Percentiles rank a stretch among this genome's conserved stretches.
Evolutionary conservation across 2,329 filamentous ascomycete species (phyloP).

Genomic region (Nemania abortiva): DNA sequence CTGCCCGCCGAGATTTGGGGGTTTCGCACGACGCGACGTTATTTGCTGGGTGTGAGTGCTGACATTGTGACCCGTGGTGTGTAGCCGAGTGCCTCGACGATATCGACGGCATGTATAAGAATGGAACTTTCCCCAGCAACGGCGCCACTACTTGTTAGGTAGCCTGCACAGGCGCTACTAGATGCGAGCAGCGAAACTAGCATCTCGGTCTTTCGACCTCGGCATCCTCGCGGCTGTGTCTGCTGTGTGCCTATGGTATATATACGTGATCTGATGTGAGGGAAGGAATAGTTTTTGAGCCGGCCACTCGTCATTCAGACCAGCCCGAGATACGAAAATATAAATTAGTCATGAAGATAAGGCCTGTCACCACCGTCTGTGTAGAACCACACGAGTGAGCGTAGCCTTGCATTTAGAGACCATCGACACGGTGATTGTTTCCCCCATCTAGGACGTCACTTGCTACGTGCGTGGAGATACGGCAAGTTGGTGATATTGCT

Average conservation of each 20-base stretch:
- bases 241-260: no score
- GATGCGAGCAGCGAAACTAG: not conserved
- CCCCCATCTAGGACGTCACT: no score
- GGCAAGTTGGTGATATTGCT: not conserved
- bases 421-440: no score
- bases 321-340: no score
- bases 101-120: slow-evolving; percentile 56
- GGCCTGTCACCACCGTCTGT: no score
- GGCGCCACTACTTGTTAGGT: slow-evolving; percentile 51
- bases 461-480: no score
- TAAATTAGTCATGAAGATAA: no score
- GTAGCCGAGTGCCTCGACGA: slow-evolving; percentile 61
- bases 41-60: slow-evolving; percentile 27
- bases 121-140: slow-evolving; percentile 54
- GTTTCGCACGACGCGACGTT: not conserved
- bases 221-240: not conserved
- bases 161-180: not conserved
- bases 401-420: no score
- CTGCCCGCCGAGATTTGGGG: no score
- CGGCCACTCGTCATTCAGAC: no score
- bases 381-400: no score
- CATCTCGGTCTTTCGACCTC: not conserved
- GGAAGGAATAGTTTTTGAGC: not conserved
- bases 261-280: slow-evolving; percentile 22
- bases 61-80: not conserved